Base-by-base conservation (phyloP, 2,329 filamentous ascomycete species). In the Daldinia sp. region DNA sequence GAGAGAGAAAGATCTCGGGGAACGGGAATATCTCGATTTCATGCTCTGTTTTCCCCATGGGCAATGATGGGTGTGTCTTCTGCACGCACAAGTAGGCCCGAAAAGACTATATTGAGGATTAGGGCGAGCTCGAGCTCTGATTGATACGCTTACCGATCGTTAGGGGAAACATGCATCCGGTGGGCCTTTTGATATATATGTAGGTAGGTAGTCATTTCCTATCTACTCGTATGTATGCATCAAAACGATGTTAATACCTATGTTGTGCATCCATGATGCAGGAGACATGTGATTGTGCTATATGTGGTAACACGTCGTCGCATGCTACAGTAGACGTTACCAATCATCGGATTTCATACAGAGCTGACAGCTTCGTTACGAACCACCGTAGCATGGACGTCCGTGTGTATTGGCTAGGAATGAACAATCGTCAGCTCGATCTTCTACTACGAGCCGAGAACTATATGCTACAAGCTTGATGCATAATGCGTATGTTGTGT, bases 401-500 rank as follows among this genome's bases (percentile, higher is more conserved):
- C 51, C n/a, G 30, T 49, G 17, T 21, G 47, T 35, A 63, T 59
- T 66, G 63, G 59, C 29, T 54, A 48, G 50, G 47, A 47, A 63
- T 66, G 45, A 21, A 41, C 41, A 49, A 39, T 50, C 52, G 35
- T 58, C 37, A 47, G 29, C 2, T 19, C 50, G 47, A 17, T 56
- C 30, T 34, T 51, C 45, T 39, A 39, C 32, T 50, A 21, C 34
- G 25, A 45, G 29, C 27, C 48, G 57, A 62, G 62, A 62, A 34
- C 50, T n/a, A 64, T 45, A 52, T 41, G 30, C 47, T 15, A 43
- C 55, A 34, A 48, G 48, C 43, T 58, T 35, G 21, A 30, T 65
- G 59, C 59, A 63, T 66, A 25, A n/a, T 50, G 47, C 41, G 54
- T 11, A 63, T 63, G 63, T 29, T 39, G 63, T 63, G 63, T 35